Evolutionary conservation across 768 basidiomycete genomes (phyloP), one percentile per base, ranked within the genome.

Genomic region (Coprinellus aureogranulatus): DNA sequence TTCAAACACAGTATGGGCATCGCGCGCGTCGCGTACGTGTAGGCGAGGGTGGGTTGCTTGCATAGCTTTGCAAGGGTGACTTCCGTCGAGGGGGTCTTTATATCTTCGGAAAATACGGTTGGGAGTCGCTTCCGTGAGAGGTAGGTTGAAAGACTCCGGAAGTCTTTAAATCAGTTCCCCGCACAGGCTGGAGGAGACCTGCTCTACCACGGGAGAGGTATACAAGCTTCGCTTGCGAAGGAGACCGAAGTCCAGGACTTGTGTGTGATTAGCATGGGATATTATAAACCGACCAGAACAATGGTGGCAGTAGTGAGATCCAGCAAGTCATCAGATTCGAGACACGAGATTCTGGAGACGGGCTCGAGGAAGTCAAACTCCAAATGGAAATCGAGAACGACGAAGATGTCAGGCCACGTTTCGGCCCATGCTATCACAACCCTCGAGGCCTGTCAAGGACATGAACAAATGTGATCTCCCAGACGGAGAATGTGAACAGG

Each of bases 1-100:
- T 70, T 87, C 85, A 57, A 88, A 84, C 41, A 88, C 75, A 39
- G 77, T 79, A 65, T 87, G 85, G 5, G 86, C 86, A 64, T 87
- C 86, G 54, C 80, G 80, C 20, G 81, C 83, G 64, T 87, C 83
- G 61, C 86, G 78, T 51, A 88, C 80, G 63, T 86, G 86, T 45
- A 88, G 79, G 46, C 83, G 81, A 49, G 79, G 77, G 69, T 87
- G 85, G 39, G 86, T 87, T 31, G 85, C 81, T 49, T 80, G 85
- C 75, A 85, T 81, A 56, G 54, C 65, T 30, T 57, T 47, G 39
- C 28, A 30, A 23, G 20, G 27, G 34, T 16, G 16, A n/a, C 3
- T 23, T 18, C 23, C 12, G 50, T 58, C 18, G 26, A 28, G 26
- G 53, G 39, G 51, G 57, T 55, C 65, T 67, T 65, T 66, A 67